These are phyloP conservation scores for Linum usitatissimum DNA, from an alignment of 345 rosid species.

Conservation along the genomic window DNA sequence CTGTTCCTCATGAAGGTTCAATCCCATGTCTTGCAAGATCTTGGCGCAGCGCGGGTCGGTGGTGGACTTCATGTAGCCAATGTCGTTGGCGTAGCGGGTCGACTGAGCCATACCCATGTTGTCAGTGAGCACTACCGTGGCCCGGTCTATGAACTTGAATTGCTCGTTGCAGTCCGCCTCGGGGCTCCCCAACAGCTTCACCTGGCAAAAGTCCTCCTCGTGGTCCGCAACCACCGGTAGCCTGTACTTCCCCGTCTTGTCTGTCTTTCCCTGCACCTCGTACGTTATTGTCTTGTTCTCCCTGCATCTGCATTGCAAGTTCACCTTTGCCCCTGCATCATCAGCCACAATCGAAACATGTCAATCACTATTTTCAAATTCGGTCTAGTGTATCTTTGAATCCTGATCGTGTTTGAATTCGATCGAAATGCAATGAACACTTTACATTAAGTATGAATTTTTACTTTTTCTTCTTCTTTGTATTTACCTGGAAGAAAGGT, in stretches of 20 bases:
- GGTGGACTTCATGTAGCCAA: slow-evolving; percentile 11
- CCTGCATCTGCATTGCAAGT: not conserved
- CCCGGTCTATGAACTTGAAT: slow-evolving; percentile 1
- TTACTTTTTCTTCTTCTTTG: too few species aligned
- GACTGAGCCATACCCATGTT: slow-evolving; percentile 14
- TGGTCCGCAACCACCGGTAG: slow-evolving; percentile 15
- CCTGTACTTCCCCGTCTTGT: slow-evolving; percentile 7
- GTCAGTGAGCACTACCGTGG: slow-evolving; percentile 14
- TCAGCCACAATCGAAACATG: not conserved
- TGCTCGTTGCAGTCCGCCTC: slow-evolving; percentile 9
- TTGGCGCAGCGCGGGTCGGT: slow-evolving; percentile 7
- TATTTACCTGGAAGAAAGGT: not conserved
- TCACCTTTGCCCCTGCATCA: not conserved
- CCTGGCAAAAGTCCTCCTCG: slow-evolving; percentile 18
- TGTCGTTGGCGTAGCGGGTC: slow-evolving; percentile 13
- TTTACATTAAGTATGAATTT: too few species aligned
- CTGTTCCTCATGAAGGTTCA: not conserved
- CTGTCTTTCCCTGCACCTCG: not conserved
- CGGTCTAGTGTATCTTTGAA: too few species aligned
- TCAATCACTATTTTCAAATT: too few species aligned
- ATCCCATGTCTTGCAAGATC: slow-evolving; percentile 11
- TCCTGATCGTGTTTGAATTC: too few species aligned
- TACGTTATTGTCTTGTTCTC: not conserved
- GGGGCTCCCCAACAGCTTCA: slow-evolving; percentile 13
- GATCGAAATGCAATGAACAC: too few species aligned